phyloP scores from a whole-genome alignment of 2,329 filamentous ascomycete species.

The Nothopassalora personata region DNA sequence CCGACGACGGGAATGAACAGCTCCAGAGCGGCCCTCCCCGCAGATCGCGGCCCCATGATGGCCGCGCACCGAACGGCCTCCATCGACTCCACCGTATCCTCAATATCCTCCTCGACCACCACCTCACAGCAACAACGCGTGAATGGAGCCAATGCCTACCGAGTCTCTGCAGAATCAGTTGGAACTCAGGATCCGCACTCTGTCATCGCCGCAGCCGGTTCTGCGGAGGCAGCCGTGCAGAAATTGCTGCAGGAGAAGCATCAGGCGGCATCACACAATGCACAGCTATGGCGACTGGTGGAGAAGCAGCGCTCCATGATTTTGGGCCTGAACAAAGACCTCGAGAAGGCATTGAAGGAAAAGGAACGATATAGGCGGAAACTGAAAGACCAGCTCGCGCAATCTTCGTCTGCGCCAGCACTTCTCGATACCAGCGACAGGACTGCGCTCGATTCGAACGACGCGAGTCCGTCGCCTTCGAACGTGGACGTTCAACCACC shows the following conservation, averaged over 20 bases:
- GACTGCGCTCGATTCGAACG: constrained; percentile 18
- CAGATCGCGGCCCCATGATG: constrained; percentile 19
- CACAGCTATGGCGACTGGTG: constrained; percentile 88
- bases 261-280: constrained; percentile 79
- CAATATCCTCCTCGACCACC: constrained; percentile 33
- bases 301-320: constrained; percentile 96
- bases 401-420: constrained; percentile 34
- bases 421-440: constrained; percentile 17
- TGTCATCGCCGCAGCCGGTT: constrained; percentile 78
- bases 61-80: constrained; percentile 63
- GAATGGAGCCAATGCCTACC: constrained; percentile 36
- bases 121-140: constrained; percentile 29
- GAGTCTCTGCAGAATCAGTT: constrained; percentile 50
- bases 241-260: constrained; percentile 89
- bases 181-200: constrained; percentile 69
- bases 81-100: constrained; percentile 87
- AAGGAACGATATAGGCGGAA: constrained; percentile 92
- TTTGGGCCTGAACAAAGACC: constrained; percentile 84
- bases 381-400: constrained; percentile 65
- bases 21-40: constrained; percentile 5
- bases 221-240: constrained; percentile 80
- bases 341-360: constrained; percentile 85
- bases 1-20: constrained; percentile 9
- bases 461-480: constrained; percentile 27
- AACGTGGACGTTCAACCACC: constrained; percentile 7